These are phyloP conservation scores for Castanea sativa DNA, from an alignment of 306 rosid species.

Conservation along the genomic window DNA sequence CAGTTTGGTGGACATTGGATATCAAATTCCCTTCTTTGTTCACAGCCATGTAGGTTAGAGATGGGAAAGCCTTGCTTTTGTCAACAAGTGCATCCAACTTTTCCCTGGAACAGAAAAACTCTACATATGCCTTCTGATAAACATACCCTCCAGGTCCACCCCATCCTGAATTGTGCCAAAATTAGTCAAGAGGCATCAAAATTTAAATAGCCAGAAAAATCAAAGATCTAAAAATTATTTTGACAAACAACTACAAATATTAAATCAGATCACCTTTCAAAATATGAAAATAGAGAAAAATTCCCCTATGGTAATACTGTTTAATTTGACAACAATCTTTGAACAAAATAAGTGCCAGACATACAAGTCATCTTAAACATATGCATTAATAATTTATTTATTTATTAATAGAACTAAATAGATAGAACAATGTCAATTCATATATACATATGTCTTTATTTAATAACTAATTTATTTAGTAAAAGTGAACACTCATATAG, in stretches of 20 bases:
- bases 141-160: conserved; percentile 93
- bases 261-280: background rate
- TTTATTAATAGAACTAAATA: background rate
- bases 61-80: conserved; percentile 64
- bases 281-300: background rate
- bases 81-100: conserved; percentile 60
- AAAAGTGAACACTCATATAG: background rate
- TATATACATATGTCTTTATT: background rate
- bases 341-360: background rate
- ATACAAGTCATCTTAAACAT: background rate
- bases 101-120: conserved; percentile 89
- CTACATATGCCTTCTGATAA: conserved; percentile 95
- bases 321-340: background rate
- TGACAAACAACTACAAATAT: background rate
- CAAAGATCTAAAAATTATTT: background rate
- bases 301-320: background rate
- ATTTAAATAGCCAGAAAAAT: background rate
- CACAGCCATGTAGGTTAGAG: conserved; percentile 82
- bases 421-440: background rate
- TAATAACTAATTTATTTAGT: background rate
- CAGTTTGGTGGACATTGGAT: conserved; percentile 63
- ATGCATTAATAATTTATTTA: background rate
- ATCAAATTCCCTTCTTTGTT: conserved; percentile 70
- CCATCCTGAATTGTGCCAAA: conserved; percentile 61
- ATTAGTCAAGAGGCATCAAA: background rate